Evolutionary conservation across 2,329 filamentous ascomycete genomes (phyloP).

Genomic region (Aspergillus quadrilineatus): DNA sequence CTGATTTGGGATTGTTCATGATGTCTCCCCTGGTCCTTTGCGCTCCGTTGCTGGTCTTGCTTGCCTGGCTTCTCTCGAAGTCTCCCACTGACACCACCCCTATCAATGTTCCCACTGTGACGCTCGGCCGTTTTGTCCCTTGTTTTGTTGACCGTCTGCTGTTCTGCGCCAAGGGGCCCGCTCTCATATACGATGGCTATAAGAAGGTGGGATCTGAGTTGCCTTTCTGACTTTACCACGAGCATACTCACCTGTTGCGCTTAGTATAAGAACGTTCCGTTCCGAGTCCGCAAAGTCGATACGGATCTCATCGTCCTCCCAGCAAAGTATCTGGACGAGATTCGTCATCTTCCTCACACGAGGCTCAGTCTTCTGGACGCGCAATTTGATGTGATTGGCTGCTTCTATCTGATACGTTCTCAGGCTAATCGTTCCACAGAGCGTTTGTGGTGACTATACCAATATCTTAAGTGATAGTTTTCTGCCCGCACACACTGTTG

Average conservation of each 20-base stretch:
- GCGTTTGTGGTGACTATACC: slow-evolving; percentile 29
- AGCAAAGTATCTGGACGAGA: slow-evolving; percentile 26
- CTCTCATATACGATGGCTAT: slow-evolving; percentile 29
- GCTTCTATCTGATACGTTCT: not conserved
- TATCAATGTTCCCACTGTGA: slow-evolving; percentile 25
- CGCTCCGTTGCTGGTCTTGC: not conserved
- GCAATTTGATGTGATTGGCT: slow-evolving; percentile 25
- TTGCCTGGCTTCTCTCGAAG: not conserved
- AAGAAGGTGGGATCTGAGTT: slow-evolving; percentile 17
- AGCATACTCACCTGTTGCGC: not conserved
- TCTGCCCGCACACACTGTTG: slow-evolving; percentile 25
- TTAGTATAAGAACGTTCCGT: slow-evolving; percentile 30
- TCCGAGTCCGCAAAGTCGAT: slow-evolving; percentile 30
- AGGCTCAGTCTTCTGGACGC: slow-evolving; percentile 29
- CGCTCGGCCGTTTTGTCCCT: slow-evolving; percentile 22
- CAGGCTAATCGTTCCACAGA: slow-evolving; percentile 17
- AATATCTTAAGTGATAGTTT: slow-evolving; percentile 27
- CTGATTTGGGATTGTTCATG: not conserved
- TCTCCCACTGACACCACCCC: not conserved
- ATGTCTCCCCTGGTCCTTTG: not conserved
- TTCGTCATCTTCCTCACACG: slow-evolving; percentile 20
- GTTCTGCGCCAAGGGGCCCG: slow-evolving; percentile 24
- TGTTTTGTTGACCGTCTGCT: slow-evolving; percentile 27
- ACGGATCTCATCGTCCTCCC: slow-evolving; percentile 31
- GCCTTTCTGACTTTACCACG: not conserved